phyloP scores from a whole-genome alignment of 2,329 filamentous ascomycete genomes.

The Penicillium sp. region DNA sequence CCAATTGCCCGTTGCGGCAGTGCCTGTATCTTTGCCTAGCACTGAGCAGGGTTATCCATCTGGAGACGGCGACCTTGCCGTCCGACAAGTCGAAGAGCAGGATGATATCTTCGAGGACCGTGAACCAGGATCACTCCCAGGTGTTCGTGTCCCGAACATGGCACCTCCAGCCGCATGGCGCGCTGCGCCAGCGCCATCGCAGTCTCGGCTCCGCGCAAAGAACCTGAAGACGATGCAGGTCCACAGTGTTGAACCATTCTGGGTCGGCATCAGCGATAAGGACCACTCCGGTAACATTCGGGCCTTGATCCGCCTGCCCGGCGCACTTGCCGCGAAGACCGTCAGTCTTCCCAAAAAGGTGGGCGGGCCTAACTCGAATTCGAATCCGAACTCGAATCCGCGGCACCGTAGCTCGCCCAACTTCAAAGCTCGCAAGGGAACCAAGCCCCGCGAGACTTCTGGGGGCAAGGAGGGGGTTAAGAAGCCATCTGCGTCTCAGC shows the following conservation, averaged over 20 bases:
- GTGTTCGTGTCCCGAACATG: conserved; percentile 64
- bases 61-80: conserved; percentile 51
- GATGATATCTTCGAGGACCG: conserved; percentile 80
- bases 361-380: conserved; percentile 12
- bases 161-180: conserved; percentile 64
- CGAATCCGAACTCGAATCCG: not conserved
- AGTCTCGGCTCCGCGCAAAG: conserved; percentile 39
- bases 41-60: conserved; percentile 35
- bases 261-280: conserved; percentile 40
- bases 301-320: conserved; percentile 50
- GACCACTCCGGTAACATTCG: conserved; percentile 38
- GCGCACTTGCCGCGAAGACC: conserved; percentile 43
- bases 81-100: conserved; percentile 71
- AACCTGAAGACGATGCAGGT: conserved; percentile 57
- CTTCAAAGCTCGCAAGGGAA: conserved; percentile 31
- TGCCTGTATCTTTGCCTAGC: conserved; percentile 69
- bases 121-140: conserved; percentile 74
- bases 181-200: conserved; percentile 47
- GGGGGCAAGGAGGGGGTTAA: conserved; percentile 23
- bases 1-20: conserved; percentile 49
- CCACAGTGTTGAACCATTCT: conserved; percentile 47
- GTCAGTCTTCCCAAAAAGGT: conserved; percentile 40
- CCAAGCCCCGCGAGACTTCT: conserved; percentile 32
- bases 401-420: conserved; percentile 29
- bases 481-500: conserved; percentile 26